phyloP scores from a whole-genome alignment of 2,329 filamentous ascomycete species.

The Fusarium fujikuroi region DNA sequence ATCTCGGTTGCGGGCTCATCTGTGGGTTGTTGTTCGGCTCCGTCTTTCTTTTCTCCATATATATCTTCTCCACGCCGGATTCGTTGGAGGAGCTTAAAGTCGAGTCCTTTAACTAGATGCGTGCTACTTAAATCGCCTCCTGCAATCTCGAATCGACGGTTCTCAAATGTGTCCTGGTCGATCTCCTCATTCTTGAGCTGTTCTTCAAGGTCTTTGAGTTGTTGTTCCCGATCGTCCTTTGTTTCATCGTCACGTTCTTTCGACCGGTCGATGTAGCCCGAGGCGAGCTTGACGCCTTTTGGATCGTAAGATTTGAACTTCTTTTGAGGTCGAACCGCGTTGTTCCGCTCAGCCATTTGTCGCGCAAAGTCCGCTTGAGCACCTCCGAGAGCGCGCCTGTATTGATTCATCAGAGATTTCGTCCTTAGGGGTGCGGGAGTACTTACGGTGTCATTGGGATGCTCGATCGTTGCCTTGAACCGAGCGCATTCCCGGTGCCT shows the following conservation, averaged over 20 bases:
- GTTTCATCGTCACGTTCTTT: conserved; percentile 67
- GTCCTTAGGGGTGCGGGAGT: background rate
- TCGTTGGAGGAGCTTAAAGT: conserved; percentile 81
- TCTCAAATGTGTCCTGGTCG: conserved; percentile 81
- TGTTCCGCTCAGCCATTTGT: conserved; percentile 81
- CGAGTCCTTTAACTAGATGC: conserved; percentile 91
- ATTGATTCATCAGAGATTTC: conserved; percentile 37
- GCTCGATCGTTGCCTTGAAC: conserved; percentile 80
- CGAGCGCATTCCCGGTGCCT: conserved; percentile 64
- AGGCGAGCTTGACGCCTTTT: conserved; percentile 81
- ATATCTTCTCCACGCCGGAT: conserved; percentile 77
- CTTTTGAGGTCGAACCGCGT: conserved; percentile 67
- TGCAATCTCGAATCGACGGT: conserved; percentile 77
- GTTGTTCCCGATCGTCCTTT: conserved; percentile 66
- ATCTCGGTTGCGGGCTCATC: conserved; percentile 45
- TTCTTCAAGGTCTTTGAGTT: conserved; percentile 83
- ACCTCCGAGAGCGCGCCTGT: conserved; percentile 70
- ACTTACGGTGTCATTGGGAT: conserved; percentile 95
- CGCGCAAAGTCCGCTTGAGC: conserved; percentile 77
- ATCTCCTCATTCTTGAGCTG: conserved; percentile 86
- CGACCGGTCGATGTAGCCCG: conserved; percentile 87
- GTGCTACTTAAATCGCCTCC: conserved; percentile 84
- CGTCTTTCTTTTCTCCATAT: conserved; percentile 52
- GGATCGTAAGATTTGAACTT: conserved; percentile 83
- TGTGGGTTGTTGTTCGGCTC: conserved; percentile 45